A percentile compares a stretch with the other conserved stretches of the same genome.
Evolutionary conservation across 306 rosid genomes (phyloP).

Genomic region (Rosa lucieae): DNA sequence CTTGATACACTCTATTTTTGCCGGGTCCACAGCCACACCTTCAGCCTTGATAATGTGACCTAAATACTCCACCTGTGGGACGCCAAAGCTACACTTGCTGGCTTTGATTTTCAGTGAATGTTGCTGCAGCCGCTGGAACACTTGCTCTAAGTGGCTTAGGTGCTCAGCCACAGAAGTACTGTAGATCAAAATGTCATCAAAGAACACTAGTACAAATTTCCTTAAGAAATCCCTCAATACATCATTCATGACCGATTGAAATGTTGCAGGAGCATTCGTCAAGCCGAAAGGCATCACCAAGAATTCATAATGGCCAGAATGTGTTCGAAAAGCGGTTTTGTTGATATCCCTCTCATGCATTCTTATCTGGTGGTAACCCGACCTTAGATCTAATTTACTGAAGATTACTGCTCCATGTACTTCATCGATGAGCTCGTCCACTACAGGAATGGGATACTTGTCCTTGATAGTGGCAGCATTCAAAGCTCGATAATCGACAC

Average conservation of each 20-base stretch:
- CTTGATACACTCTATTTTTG: too few relatives aligned
- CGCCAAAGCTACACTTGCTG: too few relatives aligned
- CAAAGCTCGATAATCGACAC: too few relatives aligned
- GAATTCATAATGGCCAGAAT: not conserved
- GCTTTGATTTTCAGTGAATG: too few relatives aligned
- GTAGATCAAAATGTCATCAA: not conserved
- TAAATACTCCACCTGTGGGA: too few relatives aligned
- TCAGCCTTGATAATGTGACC: too few relatives aligned
- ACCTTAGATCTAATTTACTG: not conserved
- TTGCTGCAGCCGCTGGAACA: too few relatives aligned
- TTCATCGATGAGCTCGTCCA: not conserved
- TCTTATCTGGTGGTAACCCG: not conserved
- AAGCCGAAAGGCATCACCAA: not conserved
- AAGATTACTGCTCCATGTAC: not conserved
- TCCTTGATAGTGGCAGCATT: not conserved
- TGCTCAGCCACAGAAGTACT: not conserved
- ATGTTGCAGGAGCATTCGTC: not conserved
- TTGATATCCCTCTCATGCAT: not conserved
- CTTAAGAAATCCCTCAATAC: not conserved
- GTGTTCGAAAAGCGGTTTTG: not conserved
- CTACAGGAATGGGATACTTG: not conserved
- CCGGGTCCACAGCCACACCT: too few relatives aligned
- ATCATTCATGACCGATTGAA: not conserved
- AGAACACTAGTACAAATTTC: not conserved
- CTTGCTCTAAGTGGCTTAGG: too few relatives aligned